phyloP scores from a whole-genome alignment of 257 asterid species.

The Mitragyna speciosa region DNA sequence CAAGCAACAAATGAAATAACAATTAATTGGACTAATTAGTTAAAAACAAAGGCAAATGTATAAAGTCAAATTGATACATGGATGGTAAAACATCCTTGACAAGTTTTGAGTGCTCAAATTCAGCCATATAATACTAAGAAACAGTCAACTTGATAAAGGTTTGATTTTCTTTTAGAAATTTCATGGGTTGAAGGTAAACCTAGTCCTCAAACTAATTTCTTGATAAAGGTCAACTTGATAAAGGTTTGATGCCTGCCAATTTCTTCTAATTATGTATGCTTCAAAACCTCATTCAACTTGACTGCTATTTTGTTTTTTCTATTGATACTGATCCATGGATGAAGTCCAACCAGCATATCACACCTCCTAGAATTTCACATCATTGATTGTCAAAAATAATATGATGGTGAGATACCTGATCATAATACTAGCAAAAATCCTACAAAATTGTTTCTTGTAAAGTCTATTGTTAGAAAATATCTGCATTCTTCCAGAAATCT shows the following conservation, averaged over 20 bases:
- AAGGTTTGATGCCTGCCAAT: neutral
- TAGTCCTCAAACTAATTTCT: too few species aligned
- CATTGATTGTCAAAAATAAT: neutral
- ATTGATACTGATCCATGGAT: neutral
- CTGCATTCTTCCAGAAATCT: neutral
- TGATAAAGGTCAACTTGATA: neutral
- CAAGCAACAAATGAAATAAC: constrained; percentile 18
- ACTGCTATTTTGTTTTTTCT: neutral
- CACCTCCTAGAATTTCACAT: neutral
- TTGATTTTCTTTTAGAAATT: too few species aligned
- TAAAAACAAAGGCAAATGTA: neutral
- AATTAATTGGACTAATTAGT: neutral
- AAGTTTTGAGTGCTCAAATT: neutral
- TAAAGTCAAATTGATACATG: neutral
- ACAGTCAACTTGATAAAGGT: neutral
- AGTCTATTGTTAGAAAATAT: neutral
- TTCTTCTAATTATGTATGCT: too few species aligned
- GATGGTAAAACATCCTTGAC: neutral
- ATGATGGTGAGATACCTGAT: neutral
- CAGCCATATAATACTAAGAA: neutral
- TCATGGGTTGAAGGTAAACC: too few species aligned
- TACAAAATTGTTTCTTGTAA: neutral
- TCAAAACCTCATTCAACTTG: too few species aligned
- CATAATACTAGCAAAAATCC: neutral
- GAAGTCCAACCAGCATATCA: neutral